A percentile compares a stretch with the other conserved stretches of the same genome.
phyloP scores from a whole-genome alignment of 805 yeast genomes.

The Saturnispora quitensis region DNA sequence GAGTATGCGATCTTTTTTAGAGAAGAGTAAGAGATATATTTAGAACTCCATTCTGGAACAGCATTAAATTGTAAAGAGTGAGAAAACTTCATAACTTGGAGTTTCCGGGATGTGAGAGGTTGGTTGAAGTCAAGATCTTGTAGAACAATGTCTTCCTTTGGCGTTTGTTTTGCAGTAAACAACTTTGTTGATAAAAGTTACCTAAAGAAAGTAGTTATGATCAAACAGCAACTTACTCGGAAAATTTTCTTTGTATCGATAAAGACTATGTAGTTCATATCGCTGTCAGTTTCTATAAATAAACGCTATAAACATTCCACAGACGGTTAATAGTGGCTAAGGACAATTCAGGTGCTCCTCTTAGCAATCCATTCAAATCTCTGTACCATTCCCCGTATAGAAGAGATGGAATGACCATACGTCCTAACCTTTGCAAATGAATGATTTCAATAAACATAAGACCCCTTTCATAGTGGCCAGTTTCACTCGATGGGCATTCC shows the following conservation, averaged over 20 bases:
- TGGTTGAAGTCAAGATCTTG: slow-evolving; percentile 3
- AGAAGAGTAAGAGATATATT: slow-evolving; percentile 82
- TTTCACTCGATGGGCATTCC: slow-evolving; percentile 9
- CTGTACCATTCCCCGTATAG: slow-evolving; percentile 47
- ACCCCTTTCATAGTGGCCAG: slow-evolving; percentile 42
- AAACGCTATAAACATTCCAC: slow-evolving; percentile 48
- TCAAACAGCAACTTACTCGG: not conserved
- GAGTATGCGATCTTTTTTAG: slow-evolving; percentile 77
- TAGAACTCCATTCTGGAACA: slow-evolving; percentile 95
- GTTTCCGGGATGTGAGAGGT: not conserved
- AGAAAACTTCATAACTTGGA: slow-evolving; percentile 70
- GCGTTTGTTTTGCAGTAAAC: not conserved
- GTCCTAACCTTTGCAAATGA: slow-evolving; percentile 44
- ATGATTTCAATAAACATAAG: slow-evolving; percentile 57
- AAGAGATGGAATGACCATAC: slow-evolving; percentile 39
- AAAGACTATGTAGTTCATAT: not conserved
- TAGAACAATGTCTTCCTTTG: not conserved
- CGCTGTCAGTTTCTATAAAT: slow-evolving; percentile 4
- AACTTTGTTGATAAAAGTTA: not conserved
- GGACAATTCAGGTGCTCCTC: slow-evolving; percentile 28
- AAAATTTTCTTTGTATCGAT: not conserved
- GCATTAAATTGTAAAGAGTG: slow-evolving; percentile 94
- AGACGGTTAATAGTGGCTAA: slow-evolving; percentile 47
- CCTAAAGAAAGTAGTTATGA: not conserved
- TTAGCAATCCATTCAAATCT: slow-evolving; percentile 54